A percentile compares a stretch with the other conserved stretches of the same genome.
These are phyloP conservation scores for Leptosphaerulina australis DNA, from an alignment of 2,329 filamentous ascomycete species.

Conservation along the genomic window DNA sequence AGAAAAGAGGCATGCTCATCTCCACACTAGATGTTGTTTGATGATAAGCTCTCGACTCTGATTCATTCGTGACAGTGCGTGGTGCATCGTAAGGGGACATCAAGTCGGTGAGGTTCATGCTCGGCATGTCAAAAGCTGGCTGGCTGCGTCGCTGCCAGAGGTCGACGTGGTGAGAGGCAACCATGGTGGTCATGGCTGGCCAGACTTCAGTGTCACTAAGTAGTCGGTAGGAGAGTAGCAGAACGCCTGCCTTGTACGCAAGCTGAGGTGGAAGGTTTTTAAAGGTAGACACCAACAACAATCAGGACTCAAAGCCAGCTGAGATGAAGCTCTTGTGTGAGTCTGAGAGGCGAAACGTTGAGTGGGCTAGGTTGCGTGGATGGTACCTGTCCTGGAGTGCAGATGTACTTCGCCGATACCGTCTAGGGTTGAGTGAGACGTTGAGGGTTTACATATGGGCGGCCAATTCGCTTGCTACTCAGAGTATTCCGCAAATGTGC, in stretches of 20 bases:
- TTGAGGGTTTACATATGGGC: conserved; percentile 47
- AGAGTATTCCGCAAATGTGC: conserved; percentile 39
- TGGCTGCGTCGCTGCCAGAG: conserved; percentile 46
- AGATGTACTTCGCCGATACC: conserved; percentile 33
- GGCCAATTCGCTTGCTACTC: conserved; percentile 32
- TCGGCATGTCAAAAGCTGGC: conserved; percentile 36
- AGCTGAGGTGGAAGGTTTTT: conserved; percentile 26
- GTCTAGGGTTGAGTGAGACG: conserved; percentile 36
- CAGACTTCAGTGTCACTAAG: conserved; percentile 25
- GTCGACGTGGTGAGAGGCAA: conserved; percentile 44
- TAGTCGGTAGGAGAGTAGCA: conserved; percentile 22
- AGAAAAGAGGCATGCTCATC: conserved; percentile 46
- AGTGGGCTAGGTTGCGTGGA: conserved; percentile 33
- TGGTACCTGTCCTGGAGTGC: conserved; percentile 39
- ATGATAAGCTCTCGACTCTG: conserved; percentile 39
- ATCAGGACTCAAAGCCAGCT: conserved; percentile 33
- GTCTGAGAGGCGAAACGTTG: neutral
- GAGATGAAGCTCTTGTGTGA: conserved; percentile 3
- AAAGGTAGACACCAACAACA: conserved; percentile 28
- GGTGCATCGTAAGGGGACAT: conserved; percentile 40
- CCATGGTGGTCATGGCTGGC: conserved; percentile 46
- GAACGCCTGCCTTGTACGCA: conserved; percentile 24
- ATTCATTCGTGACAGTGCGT: conserved; percentile 32
- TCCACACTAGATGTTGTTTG: conserved; percentile 43
- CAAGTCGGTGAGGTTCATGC: conserved; percentile 40